Evolutionary conservation across 2,329 filamentous ascomycete genomes (phyloP), one percentile per base, ranked within the genome.

Genomic region (Fragosphaeria purpurea): DNA sequence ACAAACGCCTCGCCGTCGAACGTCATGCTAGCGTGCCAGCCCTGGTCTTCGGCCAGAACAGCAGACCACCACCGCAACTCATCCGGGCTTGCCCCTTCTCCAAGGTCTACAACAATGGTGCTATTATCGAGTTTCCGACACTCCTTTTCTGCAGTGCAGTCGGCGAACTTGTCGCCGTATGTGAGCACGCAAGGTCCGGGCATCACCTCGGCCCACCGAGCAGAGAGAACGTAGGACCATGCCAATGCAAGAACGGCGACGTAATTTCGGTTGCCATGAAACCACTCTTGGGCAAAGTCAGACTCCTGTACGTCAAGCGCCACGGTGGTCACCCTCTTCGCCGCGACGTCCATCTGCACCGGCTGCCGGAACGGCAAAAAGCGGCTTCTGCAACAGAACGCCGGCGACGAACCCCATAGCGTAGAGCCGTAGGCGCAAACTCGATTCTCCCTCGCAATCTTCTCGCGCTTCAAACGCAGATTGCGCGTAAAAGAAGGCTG

Each of bases 21-120:
- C 2, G n/a, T 41, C 41, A 57, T 51, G 7, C 45, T 57, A 7
- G 57, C 54, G 31, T 37, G 31, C 54, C 53, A 59, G 37, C 56
- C 52, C n/a, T 53, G 46, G 12, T n/a, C 53, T 32, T 44, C 38
- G 7, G 45, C 42, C 22, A 54, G 41, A 51, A 56, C 48, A 9
- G 47, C 38, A 12, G 52, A 47, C 54, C 50, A 56, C 52, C 50
- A 56, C 37, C 50, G 50, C 39, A 41, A 43, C 37, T 54, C 52
- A 4, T 52, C 52, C 10, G 39, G 2, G 8, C 33, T 30, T 32
- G 13, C 52, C 38, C 22, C 22, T 2, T 52, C 50, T 37, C 52
- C 48, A 41, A 54, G 46, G 34, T 56, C 50, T 8, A 54, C 46
- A n/a, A 48, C 31, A 7, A 52, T n/a, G 1, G 32, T 8, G 22